Evolutionary conservation across 495 filamentous ascomycete genomes (phyloP).

Genomic region (Penicillium robsamsonii): DNA sequence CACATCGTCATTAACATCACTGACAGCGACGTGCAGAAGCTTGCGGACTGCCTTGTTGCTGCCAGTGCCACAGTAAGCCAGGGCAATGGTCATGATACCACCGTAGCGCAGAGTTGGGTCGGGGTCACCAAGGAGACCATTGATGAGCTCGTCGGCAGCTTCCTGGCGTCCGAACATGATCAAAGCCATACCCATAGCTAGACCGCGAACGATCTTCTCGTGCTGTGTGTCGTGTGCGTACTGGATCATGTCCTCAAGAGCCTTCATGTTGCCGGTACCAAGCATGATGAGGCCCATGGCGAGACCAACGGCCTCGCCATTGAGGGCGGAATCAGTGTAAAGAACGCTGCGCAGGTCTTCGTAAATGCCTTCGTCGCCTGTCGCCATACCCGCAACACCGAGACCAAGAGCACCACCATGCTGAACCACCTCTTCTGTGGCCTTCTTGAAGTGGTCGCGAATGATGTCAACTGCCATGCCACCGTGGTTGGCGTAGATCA

Average conservation of each 20-base stretch:
- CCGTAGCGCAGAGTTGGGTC: slow-evolving; percentile 94
- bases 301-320: slow-evolving; percentile 93
- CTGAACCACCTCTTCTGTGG: slow-evolving; percentile 91
- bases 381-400: slow-evolving; percentile 97
- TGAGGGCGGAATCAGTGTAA: slow-evolving; percentile 89
- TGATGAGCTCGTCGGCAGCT: slow-evolving; percentile 89
- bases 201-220: slow-evolving; percentile 96
- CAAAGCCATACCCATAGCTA: slow-evolving; percentile 93
- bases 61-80: slow-evolving; percentile 94
- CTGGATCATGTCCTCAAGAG: slow-evolving; percentile 90
- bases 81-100: slow-evolving; percentile 97
- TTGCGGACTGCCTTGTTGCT: slow-evolving; percentile 99
- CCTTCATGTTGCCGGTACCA: slow-evolving; percentile 88
- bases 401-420: slow-evolving; percentile 95
- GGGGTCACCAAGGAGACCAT: slow-evolving; percentile 87
- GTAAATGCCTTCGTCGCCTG: slow-evolving; percentile 84
- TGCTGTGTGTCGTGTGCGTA: slow-evolving; percentile 98
- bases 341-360: slow-evolving; percentile 85
- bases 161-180: slow-evolving; percentile 98
- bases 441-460: slow-evolving; percentile 78
- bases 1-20: slow-evolving; percentile 98
- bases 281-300: slow-evolving; percentile 97
- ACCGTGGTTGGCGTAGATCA: slow-evolving; percentile 98
- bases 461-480: slow-evolving; percentile 89
- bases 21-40: slow-evolving; percentile 95